These are phyloP conservation scores for Annulohypoxylon stygium DNA, from an alignment of 495 filamentous ascomycete species.

Conservation along the genomic window DNA sequence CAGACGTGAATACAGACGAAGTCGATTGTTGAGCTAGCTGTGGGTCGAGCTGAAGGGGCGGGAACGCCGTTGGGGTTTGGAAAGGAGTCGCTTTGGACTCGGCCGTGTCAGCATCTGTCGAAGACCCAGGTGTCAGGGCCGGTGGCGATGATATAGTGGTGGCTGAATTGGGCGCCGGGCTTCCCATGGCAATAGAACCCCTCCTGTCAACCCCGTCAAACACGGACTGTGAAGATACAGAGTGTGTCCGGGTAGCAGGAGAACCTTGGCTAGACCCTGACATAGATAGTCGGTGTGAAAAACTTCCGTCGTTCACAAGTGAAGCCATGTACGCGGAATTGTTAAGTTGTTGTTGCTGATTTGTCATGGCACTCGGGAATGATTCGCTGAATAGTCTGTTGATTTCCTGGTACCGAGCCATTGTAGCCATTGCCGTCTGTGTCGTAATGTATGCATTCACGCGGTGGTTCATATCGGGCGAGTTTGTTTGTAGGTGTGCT, in stretches of 20 bases:
- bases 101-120: slow-evolving; percentile 34
- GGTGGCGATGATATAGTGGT: slow-evolving; percentile 42
- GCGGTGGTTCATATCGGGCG: slow-evolving; percentile 68
- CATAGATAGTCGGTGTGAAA: slow-evolving; percentile 30
- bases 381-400: slow-evolving; percentile 62
- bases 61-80: slow-evolving; percentile 38
- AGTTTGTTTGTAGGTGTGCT: slow-evolving; percentile 66
- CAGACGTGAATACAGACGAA: slow-evolving; percentile 47
- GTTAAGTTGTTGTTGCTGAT: slow-evolving; percentile 39
- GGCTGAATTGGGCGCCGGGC: slow-evolving; percentile 15
- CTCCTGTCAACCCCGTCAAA: slow-evolving; percentile 29
- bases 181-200: slow-evolving; percentile 23
- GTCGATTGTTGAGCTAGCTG: slow-evolving; percentile 39
- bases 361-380: slow-evolving; percentile 54
- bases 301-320: slow-evolving; percentile 24
- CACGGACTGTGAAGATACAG: slow-evolving; percentile 40
- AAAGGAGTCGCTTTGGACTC: slow-evolving; percentile 38
- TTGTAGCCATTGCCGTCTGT: slow-evolving; percentile 68
- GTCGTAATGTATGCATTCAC: slow-evolving; percentile 71
- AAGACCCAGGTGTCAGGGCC: slow-evolving; percentile 47
- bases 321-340: slow-evolving; percentile 42
- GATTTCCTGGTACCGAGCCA: slow-evolving; percentile 63
- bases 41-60: slow-evolving; percentile 35
- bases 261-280: slow-evolving; percentile 35
- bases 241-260: slow-evolving; percentile 30